A percentile compares a stretch with the other conserved stretches of the same genome.
Evolutionary conservation across 805 yeast species (phyloP).

Genomic region (Teunomyces tritomae): DNA sequence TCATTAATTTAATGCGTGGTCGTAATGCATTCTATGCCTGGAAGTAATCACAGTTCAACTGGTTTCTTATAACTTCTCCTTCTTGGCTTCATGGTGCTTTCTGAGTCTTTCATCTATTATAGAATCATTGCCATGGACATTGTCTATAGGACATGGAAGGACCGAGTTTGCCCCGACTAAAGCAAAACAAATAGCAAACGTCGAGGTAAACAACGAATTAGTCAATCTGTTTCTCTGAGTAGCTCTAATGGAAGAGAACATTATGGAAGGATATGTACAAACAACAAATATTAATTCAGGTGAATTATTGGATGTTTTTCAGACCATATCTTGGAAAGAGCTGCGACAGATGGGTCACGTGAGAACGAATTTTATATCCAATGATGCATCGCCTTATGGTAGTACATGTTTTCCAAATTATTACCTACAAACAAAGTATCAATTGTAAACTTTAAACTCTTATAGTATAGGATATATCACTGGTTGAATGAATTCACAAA

Average conservation of each 20-base stretch:
- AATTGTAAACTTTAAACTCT: too few relatives aligned
- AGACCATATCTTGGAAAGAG: not conserved
- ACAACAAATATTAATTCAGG: not conserved
- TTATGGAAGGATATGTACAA: slow-evolving; percentile 14
- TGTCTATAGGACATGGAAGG: slow-evolving; percentile 44
- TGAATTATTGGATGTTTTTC: slow-evolving; percentile 4
- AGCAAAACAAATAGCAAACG: slow-evolving; percentile 66
- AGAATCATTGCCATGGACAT: slow-evolving; percentile 41
- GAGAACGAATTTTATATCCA: not conserved
- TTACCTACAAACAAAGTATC: too few relatives aligned
- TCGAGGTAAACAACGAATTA: slow-evolving; percentile 65
- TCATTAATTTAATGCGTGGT: not conserved
- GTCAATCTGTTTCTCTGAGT: slow-evolving; percentile 56
- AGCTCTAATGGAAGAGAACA: slow-evolving; percentile 53
- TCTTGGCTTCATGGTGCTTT: slow-evolving; percentile 9
- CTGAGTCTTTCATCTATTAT: slow-evolving; percentile 32
- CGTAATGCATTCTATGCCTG: not conserved
- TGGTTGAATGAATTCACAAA: too few relatives aligned
- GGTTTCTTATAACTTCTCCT: not conserved
- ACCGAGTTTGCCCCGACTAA: slow-evolving; percentile 55
- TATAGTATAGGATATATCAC: too few relatives aligned
- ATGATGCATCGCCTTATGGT: slow-evolving; percentile 1
- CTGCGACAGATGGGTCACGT: slow-evolving; percentile 1
- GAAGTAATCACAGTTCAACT: not conserved
- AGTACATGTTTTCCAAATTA: not conserved